phyloP scores from a whole-genome alignment of 148 eudicot genomes.

The Beta vulgaris region DNA sequence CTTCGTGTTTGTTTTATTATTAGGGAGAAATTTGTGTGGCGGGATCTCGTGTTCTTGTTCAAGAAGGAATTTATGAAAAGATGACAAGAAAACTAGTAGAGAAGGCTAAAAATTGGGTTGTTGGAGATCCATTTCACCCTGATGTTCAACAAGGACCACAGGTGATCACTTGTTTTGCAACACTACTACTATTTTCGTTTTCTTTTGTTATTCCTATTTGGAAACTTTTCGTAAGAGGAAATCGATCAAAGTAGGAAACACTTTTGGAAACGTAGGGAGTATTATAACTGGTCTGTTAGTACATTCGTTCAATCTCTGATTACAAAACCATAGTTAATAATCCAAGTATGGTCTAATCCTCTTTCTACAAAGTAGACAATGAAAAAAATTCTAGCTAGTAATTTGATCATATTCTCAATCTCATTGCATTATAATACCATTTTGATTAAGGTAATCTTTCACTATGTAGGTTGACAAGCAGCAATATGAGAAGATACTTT shows the following conservation, averaged over 20 bases:
- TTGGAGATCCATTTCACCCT: slow-evolving; percentile 81
- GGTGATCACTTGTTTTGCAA: slow-evolving; percentile 33
- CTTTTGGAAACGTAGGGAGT: no score
- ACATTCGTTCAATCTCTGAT: no score
- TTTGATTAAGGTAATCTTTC: neutral
- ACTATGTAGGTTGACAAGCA: slow-evolving; percentile 54
- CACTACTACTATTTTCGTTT: neutral
- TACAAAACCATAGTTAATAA: no score
- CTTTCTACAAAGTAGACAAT: no score
- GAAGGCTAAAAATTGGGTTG: slow-evolving; percentile 62
- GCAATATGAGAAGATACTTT: slow-evolving; percentile 60
- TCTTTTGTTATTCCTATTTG: no score
- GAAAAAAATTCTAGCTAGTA: no score
- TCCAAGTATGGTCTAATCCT: no score
- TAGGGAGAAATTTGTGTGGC: slow-evolving; percentile 88
- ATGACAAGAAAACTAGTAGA: slow-evolving; percentile 48
- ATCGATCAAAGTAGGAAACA: no score
- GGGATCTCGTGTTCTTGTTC: slow-evolving; percentile 75
- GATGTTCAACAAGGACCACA: slow-evolving; percentile 74
- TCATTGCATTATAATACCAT: no score
- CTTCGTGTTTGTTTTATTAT: neutral
- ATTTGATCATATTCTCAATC: no score
- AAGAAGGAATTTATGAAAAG: slow-evolving; percentile 82
- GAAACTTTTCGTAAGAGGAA: no score
- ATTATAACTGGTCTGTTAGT: no score